Base-by-base conservation (phyloP, 306 rosid genomes). In the Ziziphus jujuba region DNA sequence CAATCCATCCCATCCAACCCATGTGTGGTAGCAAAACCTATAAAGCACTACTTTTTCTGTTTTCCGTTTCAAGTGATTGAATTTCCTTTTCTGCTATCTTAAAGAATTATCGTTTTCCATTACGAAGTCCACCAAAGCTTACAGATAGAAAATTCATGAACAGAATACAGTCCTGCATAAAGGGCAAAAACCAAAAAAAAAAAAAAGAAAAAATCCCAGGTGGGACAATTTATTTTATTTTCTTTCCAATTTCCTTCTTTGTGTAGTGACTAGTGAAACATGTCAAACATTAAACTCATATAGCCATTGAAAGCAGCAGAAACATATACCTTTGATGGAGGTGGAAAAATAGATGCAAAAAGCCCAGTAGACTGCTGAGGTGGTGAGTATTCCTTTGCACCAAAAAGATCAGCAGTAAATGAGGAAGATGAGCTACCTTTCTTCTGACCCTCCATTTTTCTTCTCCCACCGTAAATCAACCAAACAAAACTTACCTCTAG, bases 381-480 rank as follows among this genome's bases (percentile, higher is more conserved):
- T 4, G 82, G 60, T 7, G 78, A 43, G 45, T 40, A 3, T 53
- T 84, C 85, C 67, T 71, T 77, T 54, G 23, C 70, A 65, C 84
- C 88, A 33, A 84, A 84, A 75, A 80, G 88, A 20, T 80, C 85
- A 9, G 88, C 76, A 67, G 82, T 63, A 22, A 84, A 74, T 14
- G 88, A 80, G 31, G 81, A 84, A 54, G 80, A 33, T 20, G 81
- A 69, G 21, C 16, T 55, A 21, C 69, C 76, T 19, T 66, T 62
- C 70, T 75, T 71, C 73, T 79, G 72, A 34, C 71, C 62, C 74
- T 79, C 84, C 84, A 79, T 79, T 69, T 25, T 40, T 53, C 50
- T 63, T 60, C 43, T 34, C 19, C 54, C 45, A 40, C 66, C 36
- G 28, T 12, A 1, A 31, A 59, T 12, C 48, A 53, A 58, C 57